Evolutionary conservation across 208 protist species (phyloP), one percentile per base, ranked within the genome.

Genomic region (Acanthamoeba castellanii): DNA sequence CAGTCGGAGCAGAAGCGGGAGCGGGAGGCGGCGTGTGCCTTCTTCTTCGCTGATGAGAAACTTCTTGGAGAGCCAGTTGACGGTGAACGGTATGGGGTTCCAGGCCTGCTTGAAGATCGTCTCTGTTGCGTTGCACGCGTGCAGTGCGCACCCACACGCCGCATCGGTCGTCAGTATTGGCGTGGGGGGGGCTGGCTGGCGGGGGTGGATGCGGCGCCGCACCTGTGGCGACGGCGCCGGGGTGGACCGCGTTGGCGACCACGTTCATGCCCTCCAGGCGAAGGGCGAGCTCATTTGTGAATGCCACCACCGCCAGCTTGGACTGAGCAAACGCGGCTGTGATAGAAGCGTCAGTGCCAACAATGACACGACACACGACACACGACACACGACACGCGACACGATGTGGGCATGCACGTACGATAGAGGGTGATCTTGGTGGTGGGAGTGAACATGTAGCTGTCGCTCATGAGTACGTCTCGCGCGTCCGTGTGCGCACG

Each of bases 41-140:
- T 89, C 82, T 61, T 89, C 82, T 61, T 89, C 45, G 20, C 52
- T 68, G 82, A 89, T 30, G 30, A 89, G 45, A 30, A 89, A 89
- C 82, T 89, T 89, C 45, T 89, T 89, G 50, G 55, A 89, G 52
- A 89, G 52, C 82, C 82, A 89, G 34, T 66, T 89, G 30, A 89
- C 55, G 3, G 82, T 37, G 55, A 68, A 68, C 16, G 82, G 82
- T 7, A 89, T 89, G 7, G 82, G 82, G 82, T 89, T 89, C 82
- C 82, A 89, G 45, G 82, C 45, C 82, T 89, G 82, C 45, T 89
- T 89, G 82, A 89, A 89, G 82, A 89, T 47, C 0, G 82, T 89
- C 25, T 89, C 82, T 61, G 55, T 78, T 20, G 70, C 3, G 11
- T 42, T 45, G 37, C 37, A 42, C 3, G 37, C 37, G 37, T 42